Percentiles rank a stretch among this genome's conserved stretches.
phyloP scores from a whole-genome alignment of 1,139 yeast species.

The Lodderomyces theae region DNA sequence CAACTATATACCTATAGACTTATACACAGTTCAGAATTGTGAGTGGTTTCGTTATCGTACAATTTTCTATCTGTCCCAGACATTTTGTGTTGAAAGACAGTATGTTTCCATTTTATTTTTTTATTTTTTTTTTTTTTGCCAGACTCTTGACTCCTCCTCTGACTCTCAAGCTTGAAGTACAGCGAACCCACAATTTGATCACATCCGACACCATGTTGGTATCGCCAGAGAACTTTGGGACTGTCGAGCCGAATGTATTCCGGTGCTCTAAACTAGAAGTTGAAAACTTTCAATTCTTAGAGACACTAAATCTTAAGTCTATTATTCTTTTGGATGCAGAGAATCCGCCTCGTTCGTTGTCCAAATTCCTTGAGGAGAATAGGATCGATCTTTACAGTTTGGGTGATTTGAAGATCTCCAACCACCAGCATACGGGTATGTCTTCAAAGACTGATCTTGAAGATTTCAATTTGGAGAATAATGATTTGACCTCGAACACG shows the following conservation, averaged over 20 bases:
- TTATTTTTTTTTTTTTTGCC: too few species aligned
- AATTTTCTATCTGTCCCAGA: too few species aligned
- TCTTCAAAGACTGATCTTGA: slow-evolving; percentile 10
- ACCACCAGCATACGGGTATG: slow-evolving; percentile 38
- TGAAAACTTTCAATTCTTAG: slow-evolving; percentile 63
- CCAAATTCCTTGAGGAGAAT: slow-evolving; percentile 44
- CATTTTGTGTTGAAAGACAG: too few species aligned
- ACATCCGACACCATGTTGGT: slow-evolving; percentile 52
- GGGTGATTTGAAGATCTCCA: slow-evolving; percentile 44
- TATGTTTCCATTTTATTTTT: too few species aligned
- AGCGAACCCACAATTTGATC: too few species aligned
- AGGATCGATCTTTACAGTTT: slow-evolving; percentile 44
- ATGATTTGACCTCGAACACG: neutral
- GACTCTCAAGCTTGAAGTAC: neutral
- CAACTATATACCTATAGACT: neutral
- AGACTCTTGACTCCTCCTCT: too few species aligned
- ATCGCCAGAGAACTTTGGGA: slow-evolving; percentile 76
- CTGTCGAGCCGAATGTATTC: slow-evolving; percentile 71
- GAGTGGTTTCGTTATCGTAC: too few species aligned
- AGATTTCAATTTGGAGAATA: slow-evolving; percentile 17
- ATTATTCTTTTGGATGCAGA: slow-evolving; percentile 68
- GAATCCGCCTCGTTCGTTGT: slow-evolving; percentile 58
- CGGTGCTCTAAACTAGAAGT: slow-evolving; percentile 54
- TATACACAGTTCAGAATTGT: slow-evolving; percentile 2
- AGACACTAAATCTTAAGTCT: slow-evolving; percentile 57